phyloP scores from a whole-genome alignment of 305 asterid genomes.

The Plantago rigida region DNA sequence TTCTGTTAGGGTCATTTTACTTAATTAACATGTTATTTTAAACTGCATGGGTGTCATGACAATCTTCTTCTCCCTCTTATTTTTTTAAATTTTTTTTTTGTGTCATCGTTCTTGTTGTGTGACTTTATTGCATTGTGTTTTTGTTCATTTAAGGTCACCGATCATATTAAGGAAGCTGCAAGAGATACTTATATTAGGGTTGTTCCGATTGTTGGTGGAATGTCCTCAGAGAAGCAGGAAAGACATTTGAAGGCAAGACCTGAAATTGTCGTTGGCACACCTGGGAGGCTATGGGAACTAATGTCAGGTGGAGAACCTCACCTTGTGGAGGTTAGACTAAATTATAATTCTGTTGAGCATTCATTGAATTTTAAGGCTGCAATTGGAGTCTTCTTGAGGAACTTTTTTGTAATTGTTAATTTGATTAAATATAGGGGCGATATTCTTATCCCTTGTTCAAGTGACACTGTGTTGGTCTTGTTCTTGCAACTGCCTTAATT shows the following conservation, averaged over 20 bases:
- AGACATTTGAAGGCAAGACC: conserved; percentile 78
- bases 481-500: background rate
- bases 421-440: background rate
- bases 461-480: background rate
- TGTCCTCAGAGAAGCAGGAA: conserved; percentile 90
- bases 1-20: background rate
- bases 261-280: conserved; percentile 95
- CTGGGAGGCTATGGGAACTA: conserved; percentile 96
- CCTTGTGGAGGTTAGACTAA: conserved; percentile 67
- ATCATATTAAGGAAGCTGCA: conserved; percentile 75
- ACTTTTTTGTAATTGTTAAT: background rate
- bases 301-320: conserved; percentile 85
- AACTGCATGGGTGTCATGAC: background rate
- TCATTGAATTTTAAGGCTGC: conserved; percentile 2
- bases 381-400: background rate
- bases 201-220: conserved; percentile 91
- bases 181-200: conserved; percentile 51
- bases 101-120: background rate
- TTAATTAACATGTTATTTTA: no score
- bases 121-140: conserved; percentile 13
- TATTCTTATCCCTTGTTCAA: background rate
- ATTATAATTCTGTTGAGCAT: conserved; percentile 14
- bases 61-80: conserved; percentile 4
- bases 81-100: background rate
- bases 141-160: conserved; percentile 51